phyloP scores from a whole-genome alignment of 306 rosid genomes.

The Malus sylvestris region DNA sequence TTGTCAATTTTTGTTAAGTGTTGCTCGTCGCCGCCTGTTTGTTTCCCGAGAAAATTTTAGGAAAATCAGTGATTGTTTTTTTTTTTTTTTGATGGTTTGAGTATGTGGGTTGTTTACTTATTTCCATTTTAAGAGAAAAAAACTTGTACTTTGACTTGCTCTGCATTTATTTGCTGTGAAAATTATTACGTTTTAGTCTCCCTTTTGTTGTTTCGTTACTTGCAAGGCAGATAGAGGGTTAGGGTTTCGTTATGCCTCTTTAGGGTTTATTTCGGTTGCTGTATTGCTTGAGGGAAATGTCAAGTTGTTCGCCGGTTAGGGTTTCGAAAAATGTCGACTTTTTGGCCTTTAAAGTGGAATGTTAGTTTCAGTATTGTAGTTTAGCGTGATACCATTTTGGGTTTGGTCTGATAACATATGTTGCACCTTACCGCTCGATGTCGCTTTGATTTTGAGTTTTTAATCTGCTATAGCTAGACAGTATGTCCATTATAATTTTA shows the following conservation, averaged over 20 bases:
- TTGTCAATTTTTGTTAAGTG: not conserved
- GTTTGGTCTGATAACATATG: not conserved
- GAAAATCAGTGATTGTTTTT: not conserved
- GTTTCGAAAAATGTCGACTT: not conserved
- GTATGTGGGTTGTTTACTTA: not conserved
- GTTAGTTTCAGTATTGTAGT: not conserved
- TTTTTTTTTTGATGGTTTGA: not conserved
- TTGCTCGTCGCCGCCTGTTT: not conserved
- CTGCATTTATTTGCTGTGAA: not conserved
- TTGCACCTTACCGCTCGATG: not conserved
- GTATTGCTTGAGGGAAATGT: not conserved
- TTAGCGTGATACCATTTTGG: not conserved
- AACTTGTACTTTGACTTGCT: not conserved
- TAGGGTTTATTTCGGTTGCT: not conserved
- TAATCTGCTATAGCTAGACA: not conserved
- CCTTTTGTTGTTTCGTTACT: not conserved
- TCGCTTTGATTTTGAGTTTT: not conserved
- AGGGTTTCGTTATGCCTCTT: not conserved
- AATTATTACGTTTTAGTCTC: not conserved
- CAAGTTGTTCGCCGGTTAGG: not conserved
- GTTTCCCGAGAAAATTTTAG: not conserved
- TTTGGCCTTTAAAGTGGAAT: not conserved
- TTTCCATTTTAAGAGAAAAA: not conserved
- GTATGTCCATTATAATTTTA: not conserved
- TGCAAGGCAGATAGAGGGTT: not conserved